Evolutionary conservation across 495 filamentous ascomycete genomes (phyloP).

Genomic region (Jackrogersella multiformis): DNA sequence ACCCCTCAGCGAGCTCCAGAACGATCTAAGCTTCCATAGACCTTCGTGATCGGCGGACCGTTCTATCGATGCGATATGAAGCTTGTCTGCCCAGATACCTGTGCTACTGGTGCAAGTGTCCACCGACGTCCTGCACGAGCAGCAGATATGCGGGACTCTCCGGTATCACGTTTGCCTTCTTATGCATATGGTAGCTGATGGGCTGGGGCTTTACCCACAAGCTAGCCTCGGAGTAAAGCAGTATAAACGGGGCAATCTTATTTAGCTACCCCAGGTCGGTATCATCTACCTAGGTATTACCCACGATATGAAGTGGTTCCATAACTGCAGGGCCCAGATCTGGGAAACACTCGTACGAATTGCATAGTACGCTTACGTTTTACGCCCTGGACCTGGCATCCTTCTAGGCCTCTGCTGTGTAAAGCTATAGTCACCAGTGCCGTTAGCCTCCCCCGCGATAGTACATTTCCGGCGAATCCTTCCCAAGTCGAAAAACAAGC

Average conservation of each 20-base stretch:
- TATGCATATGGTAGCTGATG: background rate
- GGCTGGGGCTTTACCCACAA: background rate
- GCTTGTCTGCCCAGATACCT: background rate
- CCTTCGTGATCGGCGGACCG: slow-evolving; percentile 18
- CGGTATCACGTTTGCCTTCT: background rate
- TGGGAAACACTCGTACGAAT: background rate
- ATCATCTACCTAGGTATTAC: too few species aligned
- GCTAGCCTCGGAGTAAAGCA: background rate
- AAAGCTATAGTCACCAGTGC: slow-evolving; percentile 10
- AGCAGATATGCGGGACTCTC: background rate
- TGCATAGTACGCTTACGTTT: background rate
- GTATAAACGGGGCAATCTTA: background rate
- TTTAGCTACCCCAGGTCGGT: too few species aligned
- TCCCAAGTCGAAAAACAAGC: slow-evolving; percentile 8
- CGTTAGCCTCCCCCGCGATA: slow-evolving; percentile 11
- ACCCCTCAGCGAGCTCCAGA: slow-evolving; percentile 1
- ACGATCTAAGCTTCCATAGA: background rate
- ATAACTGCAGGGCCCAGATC: slow-evolving; percentile 6
- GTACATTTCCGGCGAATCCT: slow-evolving; percentile 17
- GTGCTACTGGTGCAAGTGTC: slow-evolving; percentile 6
- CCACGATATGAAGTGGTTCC: slow-evolving; percentile 3
- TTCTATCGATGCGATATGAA: slow-evolving; percentile 10
- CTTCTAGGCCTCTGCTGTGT: background rate
- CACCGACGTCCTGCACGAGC: background rate
- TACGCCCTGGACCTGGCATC: background rate